Evolutionary conservation across 805 yeast genomes (phyloP).

Genomic region (Candida odintsovae): DNA sequence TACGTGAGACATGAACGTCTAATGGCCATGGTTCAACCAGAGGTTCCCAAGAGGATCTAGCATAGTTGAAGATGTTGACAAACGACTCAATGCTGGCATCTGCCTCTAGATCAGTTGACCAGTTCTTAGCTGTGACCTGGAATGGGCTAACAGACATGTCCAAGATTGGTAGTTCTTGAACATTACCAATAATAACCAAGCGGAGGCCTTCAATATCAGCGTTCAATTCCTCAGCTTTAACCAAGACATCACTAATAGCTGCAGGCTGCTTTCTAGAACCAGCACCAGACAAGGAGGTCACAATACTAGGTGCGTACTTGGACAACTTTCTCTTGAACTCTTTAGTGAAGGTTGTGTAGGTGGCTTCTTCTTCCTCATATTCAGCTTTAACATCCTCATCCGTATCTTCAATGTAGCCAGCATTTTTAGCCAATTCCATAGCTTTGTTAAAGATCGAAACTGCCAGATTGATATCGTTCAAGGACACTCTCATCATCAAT

Average conservation of each 20-base stretch:
- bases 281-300: constrained; percentile 42
- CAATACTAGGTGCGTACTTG: constrained; percentile 63
- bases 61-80: constrained; percentile 78
- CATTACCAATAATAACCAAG: constrained; percentile 81
- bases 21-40: constrained; percentile 84
- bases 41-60: constrained; percentile 94
- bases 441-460: constrained; percentile 69
- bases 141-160: constrained; percentile 74
- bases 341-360: constrained; percentile 44
- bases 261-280: constrained; percentile 17
- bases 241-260: constrained; percentile 33
- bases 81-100: constrained; percentile 58
- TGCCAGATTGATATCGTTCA: constrained; percentile 83
- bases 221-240: constrained; percentile 63
- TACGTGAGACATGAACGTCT: constrained; percentile 59
- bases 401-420: constrained; percentile 15
- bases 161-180: constrained; percentile 82
- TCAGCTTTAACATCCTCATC: constrained; percentile 1
- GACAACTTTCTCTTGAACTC: constrained; percentile 57
- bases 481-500: constrained; percentile 69
- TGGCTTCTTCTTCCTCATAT: constrained; percentile 10
- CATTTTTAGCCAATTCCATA: constrained; percentile 34
- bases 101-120: constrained; percentile 81
- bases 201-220: constrained; percentile 72
- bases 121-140: constrained; percentile 60